Base-by-base conservation (phyloP, 306 rosid genomes). In the Mimosa bimucronata region DNA sequence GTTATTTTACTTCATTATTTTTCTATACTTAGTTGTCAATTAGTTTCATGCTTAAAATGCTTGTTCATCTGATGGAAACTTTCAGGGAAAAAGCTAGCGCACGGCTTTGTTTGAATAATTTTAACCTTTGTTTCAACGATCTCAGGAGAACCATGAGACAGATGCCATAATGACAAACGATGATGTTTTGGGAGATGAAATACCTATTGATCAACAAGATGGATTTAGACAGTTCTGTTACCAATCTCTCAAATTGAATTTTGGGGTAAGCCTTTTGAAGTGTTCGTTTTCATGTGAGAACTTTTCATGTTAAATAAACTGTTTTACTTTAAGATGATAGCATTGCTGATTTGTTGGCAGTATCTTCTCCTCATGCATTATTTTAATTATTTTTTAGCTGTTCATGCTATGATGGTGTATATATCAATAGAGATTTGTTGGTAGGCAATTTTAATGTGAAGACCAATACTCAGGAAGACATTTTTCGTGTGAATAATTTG, bases 181-280 rank as follows among this genome's bases (percentile, higher is more conserved):
- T 84, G 99, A 96, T 86, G 83, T 96, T 74, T 90, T 96, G 87
- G 99, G 99, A 52, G 98, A 96, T 87, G 99, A 96, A 90, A 93
- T 96, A 86, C 97, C 99, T 55, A 31, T 82, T 74, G 99, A 96
- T 85, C 99, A 96, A 87, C 97, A 90, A 81, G 91, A 92, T 71
- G 88, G 90, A 82, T 81, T 96, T 74, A 90, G 96, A 46, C 98
- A 90, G 62, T 93, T 96, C 83, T 96, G 99, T 86, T 96, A 90
- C 84, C 98, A 96, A 83, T 55, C 90, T 37, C 99, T 96, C 80
- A 91, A 89, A 85, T 77, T 93, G 97, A 86, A 53, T 84, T 77
- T 42, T 64, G 97, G 96, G 89, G 99, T 92, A 89, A 64, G 95
- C 73, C 48, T 78, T 79, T 64, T 71, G 40, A 66, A 60, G 57